Evolutionary conservation across 2,329 filamentous ascomycete species (phyloP).

Genomic region (Penicillium olsonii): DNA sequence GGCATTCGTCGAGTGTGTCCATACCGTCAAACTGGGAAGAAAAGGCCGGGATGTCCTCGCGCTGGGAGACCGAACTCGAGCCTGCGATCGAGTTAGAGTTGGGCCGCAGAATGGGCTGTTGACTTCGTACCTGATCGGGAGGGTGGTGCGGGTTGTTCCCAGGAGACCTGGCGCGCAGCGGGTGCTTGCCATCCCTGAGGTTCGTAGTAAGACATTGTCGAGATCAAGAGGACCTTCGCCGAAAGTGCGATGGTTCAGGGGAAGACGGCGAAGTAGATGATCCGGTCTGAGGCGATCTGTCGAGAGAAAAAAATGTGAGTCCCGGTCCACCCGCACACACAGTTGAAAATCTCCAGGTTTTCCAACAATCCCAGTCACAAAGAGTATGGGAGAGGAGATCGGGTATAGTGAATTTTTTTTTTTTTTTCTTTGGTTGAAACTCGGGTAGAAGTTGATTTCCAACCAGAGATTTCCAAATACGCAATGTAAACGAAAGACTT

Average conservation of each 20-base stretch:
- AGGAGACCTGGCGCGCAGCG: conserved; percentile 62
- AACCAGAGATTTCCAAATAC: background rate
- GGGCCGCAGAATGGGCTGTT: conserved; percentile 1
- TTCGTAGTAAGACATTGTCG: conserved; percentile 66
- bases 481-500: conserved; percentile 24
- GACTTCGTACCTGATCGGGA: conserved; percentile 66
- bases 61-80: conserved; percentile 71
- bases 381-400: background rate
- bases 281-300: conserved; percentile 31
- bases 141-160: conserved; percentile 72
- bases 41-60: conserved; percentile 77
- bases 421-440: background rate
- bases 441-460: conserved; percentile 3
- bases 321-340: conserved; percentile 7
- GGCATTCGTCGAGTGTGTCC: conserved; percentile 32
- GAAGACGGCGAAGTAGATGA: conserved; percentile 23
- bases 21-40: conserved; percentile 86
- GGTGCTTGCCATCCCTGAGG: conserved; percentile 64
- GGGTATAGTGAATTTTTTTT: background rate
- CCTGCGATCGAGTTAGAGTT: conserved; percentile 49
- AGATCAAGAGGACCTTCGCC: conserved; percentile 11
- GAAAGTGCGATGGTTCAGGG: conserved; percentile 24
- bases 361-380: background rate
- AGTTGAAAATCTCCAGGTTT: conserved; percentile 1
- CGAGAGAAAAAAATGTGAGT: conserved; percentile 23